phyloP scores from a whole-genome alignment of 192 early-diverging fungal genomes.

The Cladochytrium replicatum region DNA sequence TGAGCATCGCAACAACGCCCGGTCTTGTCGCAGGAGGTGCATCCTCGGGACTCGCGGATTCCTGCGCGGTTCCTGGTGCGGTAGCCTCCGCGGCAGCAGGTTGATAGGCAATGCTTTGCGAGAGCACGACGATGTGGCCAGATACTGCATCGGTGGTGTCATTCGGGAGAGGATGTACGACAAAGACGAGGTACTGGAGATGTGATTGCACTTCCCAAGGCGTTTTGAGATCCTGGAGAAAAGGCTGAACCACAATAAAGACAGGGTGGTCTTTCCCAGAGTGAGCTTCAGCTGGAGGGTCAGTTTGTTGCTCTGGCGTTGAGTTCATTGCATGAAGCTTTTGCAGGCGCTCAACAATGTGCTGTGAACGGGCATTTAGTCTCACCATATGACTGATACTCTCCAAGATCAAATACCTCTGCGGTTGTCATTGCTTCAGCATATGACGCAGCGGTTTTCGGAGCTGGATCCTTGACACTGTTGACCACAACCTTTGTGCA shows the following conservation, averaged over 20 bases:
- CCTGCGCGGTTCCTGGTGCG: too few relatives aligned
- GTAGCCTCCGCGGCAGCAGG: too few relatives aligned
- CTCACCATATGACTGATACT: background rate
- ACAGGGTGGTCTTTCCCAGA: slow-evolving; percentile 6
- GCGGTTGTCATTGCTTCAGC: slow-evolving; percentile 20
- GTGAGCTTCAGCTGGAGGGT: background rate
- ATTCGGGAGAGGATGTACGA: slow-evolving; percentile 8
- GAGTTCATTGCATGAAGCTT: slow-evolving; percentile 21
- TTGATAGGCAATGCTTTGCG: too few relatives aligned
- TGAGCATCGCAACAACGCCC: background rate
- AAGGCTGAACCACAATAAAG: slow-evolving; percentile 33
- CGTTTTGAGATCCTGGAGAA: slow-evolving; percentile 10
- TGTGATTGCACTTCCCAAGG: slow-evolving; percentile 2
- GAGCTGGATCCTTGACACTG: slow-evolving; percentile 25
- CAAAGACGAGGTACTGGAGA: slow-evolving; percentile 17
- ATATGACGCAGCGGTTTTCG: slow-evolving; percentile 8
- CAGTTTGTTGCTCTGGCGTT: background rate
- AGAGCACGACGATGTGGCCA: slow-evolving; percentile 12
- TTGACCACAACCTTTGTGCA: slow-evolving; percentile 28
- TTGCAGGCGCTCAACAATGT: slow-evolving; percentile 18
- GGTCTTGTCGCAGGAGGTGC: background rate
- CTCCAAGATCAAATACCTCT: slow-evolving; percentile 15
- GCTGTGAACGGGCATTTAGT: slow-evolving; percentile 11
- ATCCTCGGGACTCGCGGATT: slow-evolving; percentile 8
- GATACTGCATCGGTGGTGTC: too few relatives aligned